Percentiles rank a stretch among this genome's conserved stretches.
Conservation (phyloP, 176 grass and related monocot genomes). For the Canna indica region DNA sequence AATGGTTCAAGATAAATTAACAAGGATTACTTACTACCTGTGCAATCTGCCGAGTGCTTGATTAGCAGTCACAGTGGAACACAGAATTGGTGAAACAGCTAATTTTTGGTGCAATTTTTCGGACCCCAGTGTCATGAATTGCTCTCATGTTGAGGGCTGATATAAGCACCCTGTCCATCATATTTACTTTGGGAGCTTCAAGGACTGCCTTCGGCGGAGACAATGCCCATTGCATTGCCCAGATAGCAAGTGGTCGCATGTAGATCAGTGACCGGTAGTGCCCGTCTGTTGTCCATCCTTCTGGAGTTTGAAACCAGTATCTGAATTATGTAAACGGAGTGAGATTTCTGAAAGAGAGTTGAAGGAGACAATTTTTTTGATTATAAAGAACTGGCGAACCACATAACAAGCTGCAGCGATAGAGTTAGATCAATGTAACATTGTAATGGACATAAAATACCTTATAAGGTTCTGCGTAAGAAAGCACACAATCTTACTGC, state of each 20-base stretch:
- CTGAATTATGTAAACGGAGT: conserved; percentile 26
- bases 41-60: neutral
- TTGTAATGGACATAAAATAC: no score
- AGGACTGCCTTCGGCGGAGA: conserved; percentile 50
- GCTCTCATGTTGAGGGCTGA: conserved; percentile 38
- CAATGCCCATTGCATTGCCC: conserved; percentile 78
- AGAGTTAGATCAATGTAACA: no score
- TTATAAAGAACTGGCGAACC: no score
- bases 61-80: conserved; percentile 22
- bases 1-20: neutral
- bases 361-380: no score
- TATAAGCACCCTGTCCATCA: conserved; percentile 63
- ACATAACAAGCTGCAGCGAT: no score
- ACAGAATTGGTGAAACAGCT: conserved; percentile 44
- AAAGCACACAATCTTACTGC: neutral
- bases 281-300: conserved; percentile 84
- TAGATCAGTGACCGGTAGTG: conserved; percentile 92
- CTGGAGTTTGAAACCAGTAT: conserved; percentile 96
- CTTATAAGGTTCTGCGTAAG: neutral
- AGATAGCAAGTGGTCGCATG: conserved; percentile 89
- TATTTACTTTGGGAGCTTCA: conserved; percentile 66
- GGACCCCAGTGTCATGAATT: conserved; percentile 40
- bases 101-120: conserved; percentile 60
- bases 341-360: no score
- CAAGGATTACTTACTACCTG: neutral